phyloP scores from a whole-genome alignment of 805 yeast species.

The Kregervanrija pseudodelftensis region DNA sequence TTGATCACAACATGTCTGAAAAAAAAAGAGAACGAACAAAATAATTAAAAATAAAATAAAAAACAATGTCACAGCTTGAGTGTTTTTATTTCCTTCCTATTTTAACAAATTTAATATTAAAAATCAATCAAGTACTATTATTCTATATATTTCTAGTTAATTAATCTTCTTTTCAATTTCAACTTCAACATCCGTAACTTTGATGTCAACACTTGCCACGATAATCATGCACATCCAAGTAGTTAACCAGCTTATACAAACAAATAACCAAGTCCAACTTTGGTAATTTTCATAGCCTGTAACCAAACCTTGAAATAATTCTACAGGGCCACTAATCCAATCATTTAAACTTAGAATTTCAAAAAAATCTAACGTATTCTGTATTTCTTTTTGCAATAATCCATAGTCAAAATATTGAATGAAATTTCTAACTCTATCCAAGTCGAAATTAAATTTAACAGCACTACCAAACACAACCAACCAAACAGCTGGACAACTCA shows the following conservation, averaged over 20 bases:
- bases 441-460: conserved; percentile 17
- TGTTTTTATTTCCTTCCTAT: not conserved
- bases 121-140: not conserved
- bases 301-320: conserved; percentile 44
- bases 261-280: conserved; percentile 80
- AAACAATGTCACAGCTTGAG: too few species aligned
- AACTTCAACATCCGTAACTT: conserved; percentile 5
- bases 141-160: not conserved
- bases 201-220: conserved; percentile 20
- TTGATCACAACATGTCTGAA: too few species aligned
- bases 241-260: conserved; percentile 76
- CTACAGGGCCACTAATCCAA: conserved; percentile 28
- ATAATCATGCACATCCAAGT: conserved; percentile 48
- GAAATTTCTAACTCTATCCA: conserved; percentile 24
- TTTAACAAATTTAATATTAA: too few species aligned
- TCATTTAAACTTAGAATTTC: conserved; percentile 7
- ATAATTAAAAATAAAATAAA: too few species aligned
- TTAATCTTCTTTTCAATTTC: conserved; percentile 9
- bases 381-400: conserved; percentile 14
- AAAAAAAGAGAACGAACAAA: too few species aligned
- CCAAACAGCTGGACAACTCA: conserved; percentile 28
- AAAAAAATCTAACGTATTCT: conserved; percentile 10
- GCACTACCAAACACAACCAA: conserved; percentile 21
- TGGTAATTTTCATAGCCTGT: conserved; percentile 62
- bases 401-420: conserved; percentile 22